Conservation (phyloP, 2,329 filamentous ascomycete genomes). For the Hypoxylon sp. region DNA sequence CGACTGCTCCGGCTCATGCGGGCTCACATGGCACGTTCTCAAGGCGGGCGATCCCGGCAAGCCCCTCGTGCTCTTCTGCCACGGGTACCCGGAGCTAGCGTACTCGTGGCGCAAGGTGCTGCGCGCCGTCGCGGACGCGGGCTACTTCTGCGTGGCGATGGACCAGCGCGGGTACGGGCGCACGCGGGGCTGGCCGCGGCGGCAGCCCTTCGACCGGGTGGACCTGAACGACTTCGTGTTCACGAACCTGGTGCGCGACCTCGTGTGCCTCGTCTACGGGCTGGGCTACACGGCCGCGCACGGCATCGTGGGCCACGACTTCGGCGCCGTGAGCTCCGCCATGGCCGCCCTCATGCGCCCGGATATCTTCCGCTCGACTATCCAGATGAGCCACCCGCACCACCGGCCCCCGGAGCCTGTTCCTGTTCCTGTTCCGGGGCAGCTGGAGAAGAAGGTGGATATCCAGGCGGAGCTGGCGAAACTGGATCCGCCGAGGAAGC, state of each 20-base stretch:
- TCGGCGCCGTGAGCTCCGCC: constrained; percentile 73
- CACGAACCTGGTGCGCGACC: constrained; percentile 72
- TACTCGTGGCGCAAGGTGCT: constrained; percentile 79
- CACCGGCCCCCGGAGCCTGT: constrained; percentile 66
- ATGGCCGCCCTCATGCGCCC: constrained; percentile 73
- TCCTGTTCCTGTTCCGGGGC: constrained; percentile 61
- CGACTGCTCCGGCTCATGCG: constrained; percentile 63
- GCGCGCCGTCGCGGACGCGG: constrained; percentile 68
- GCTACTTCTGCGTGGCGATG: constrained; percentile 76
- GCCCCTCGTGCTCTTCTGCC: constrained; percentile 73
- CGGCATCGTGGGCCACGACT: constrained; percentile 77
- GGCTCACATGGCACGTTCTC: constrained; percentile 74
- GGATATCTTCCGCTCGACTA: constrained; percentile 73
- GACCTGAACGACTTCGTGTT: constrained; percentile 71
- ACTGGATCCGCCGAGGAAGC: constrained; percentile 71
- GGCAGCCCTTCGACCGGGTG: constrained; percentile 63
- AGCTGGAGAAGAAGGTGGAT: constrained; percentile 52
- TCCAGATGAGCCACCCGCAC: constrained; percentile 77
- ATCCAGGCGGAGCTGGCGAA: constrained; percentile 70
- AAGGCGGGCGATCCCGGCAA: constrained; percentile 63
- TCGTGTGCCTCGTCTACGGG: constrained; percentile 72
- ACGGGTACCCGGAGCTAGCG: constrained; percentile 78
- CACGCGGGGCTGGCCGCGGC: constrained; percentile 72
- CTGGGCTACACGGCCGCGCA: constrained; percentile 71
- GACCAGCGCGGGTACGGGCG: constrained; percentile 79